Base-by-base conservation (phyloP, 805 yeast species). In the Sungouiella blattae region DNA sequence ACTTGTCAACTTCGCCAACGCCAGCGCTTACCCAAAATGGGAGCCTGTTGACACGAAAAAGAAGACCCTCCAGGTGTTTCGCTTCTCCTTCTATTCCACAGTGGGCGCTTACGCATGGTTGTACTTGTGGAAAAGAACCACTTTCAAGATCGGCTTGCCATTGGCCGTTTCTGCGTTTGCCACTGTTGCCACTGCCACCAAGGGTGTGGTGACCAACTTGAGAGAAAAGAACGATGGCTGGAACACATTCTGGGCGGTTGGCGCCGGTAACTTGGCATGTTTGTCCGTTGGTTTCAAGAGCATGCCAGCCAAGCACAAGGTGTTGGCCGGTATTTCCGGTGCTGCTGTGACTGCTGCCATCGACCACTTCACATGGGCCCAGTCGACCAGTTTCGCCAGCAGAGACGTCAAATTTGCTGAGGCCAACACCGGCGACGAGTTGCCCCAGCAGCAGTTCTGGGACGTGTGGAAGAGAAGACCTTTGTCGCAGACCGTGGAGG, bases 401-500 rank as follows among this genome's bases (percentile, higher is more conserved):
- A 50, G 47, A 43, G 60, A 65, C 39, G 59, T 57, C 27, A 68
- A 58, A 24, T 63, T 61, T 46, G 64, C 60, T 23, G 53, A 62
- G 26, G 69, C 64, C 28, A 70, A 60, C 61, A 60, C 63, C 44
- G 61, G 49, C 39, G 57, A 58, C 39, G 61, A 61, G 14, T 34
- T 41, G 36, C 49, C 46, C 13, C 50, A 7, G 55, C 60, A 54
- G 47, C 80, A 80, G 25, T 83, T 84, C 64, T 87, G 88, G 88
- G 91, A 85, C 45, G 80, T 80, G 24, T 77, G 78, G 56, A 76
- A 79, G 66, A 80, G 95, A 69, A 76, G 85, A 53, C 95, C 95
- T 12, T 64, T 86, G 46, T 78, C 87, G 14, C 88, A 84, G 62
- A 84, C 94, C 7, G 75, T 83, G 18, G 82, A 77, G 42, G 80